Evolutionary conservation across 2,329 filamentous ascomycete genomes (phyloP).

Genomic region (Diaporthe helianthi): DNA sequence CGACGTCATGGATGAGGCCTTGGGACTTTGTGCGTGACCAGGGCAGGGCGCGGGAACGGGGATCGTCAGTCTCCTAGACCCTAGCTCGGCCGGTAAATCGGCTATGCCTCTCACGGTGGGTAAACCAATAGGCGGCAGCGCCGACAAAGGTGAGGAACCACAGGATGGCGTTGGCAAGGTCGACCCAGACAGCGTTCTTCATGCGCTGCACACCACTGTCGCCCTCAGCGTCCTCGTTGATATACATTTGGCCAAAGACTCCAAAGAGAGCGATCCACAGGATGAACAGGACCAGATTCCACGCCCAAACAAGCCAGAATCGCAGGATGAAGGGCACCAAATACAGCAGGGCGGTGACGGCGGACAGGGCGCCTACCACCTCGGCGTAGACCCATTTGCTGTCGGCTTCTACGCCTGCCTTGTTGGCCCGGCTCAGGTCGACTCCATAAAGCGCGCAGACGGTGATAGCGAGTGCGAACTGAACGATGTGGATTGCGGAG

Average conservation of each 20-base stretch:
- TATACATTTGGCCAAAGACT: constrained; percentile 81
- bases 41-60: background rate
- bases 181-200: constrained; percentile 88
- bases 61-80: constrained; percentile 47
- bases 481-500: constrained; percentile 71
- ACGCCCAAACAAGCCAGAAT: constrained; percentile 64
- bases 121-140: constrained; percentile 65
- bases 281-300: constrained; percentile 76
- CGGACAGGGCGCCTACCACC: constrained; percentile 70
- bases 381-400: constrained; percentile 81
- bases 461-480: constrained; percentile 77
- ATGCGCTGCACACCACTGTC: constrained; percentile 73
- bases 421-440: constrained; percentile 65
- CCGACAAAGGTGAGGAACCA: constrained; percentile 73
- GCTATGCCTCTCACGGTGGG: constrained; percentile 57
- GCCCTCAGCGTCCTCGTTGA: constrained; percentile 70
- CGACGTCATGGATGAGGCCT: background rate
- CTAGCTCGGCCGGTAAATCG: constrained; percentile 67
- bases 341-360: constrained; percentile 70
- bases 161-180: constrained; percentile 75
- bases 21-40: background rate
- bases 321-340: constrained; percentile 67
- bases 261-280: constrained; percentile 86
- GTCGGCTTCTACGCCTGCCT: constrained; percentile 59
- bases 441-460: constrained; percentile 81